Conservation (phyloP, 257 asterid species). For the Solanum virginianum region DNA sequence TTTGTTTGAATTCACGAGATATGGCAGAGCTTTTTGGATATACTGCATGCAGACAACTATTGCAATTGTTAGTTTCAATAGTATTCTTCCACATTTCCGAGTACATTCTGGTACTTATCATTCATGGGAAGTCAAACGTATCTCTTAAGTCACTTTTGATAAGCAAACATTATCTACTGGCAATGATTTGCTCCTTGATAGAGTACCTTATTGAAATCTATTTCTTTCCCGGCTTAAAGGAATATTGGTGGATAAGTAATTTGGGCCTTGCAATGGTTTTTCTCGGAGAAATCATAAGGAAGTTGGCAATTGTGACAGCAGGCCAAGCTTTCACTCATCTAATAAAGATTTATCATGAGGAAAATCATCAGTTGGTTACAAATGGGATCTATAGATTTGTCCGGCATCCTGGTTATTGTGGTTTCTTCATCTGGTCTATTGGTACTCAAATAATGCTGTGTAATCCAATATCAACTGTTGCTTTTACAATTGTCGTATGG, state of each 20-base stretch:
- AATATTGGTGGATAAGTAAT: constrained; percentile 52
- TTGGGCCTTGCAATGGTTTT: constrained; percentile 58
- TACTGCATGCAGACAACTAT: constrained; percentile 54
- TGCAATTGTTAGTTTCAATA: constrained; percentile 54
- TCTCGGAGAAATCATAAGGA: constrained; percentile 67
- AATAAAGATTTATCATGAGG: constrained; percentile 51
- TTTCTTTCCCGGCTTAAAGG: neutral
- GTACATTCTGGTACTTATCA: constrained; percentile 40
- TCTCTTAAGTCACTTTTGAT: constrained; percentile 62
- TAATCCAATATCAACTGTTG: constrained; percentile 57
- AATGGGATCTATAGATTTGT: constrained; percentile 48
- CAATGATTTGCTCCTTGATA: constrained; percentile 51
- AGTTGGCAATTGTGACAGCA: constrained; percentile 75
- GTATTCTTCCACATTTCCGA: constrained; percentile 69
- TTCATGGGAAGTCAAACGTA: constrained; percentile 60
- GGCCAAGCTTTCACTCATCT: constrained; percentile 83
- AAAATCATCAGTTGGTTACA: constrained; percentile 61
- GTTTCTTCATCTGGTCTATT: constrained; percentile 32
- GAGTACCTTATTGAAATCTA: constrained; percentile 61
- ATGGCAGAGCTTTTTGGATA: constrained; percentile 56
- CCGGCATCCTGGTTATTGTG: constrained; percentile 77
- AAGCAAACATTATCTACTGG: constrained; percentile 55
- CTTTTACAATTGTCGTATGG: constrained; percentile 64
- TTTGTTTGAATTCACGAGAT: constrained; percentile 14
- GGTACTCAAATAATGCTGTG: constrained; percentile 60